Conservation (phyloP, 805 yeast genomes). For the Yarrowia bubula region DNA sequence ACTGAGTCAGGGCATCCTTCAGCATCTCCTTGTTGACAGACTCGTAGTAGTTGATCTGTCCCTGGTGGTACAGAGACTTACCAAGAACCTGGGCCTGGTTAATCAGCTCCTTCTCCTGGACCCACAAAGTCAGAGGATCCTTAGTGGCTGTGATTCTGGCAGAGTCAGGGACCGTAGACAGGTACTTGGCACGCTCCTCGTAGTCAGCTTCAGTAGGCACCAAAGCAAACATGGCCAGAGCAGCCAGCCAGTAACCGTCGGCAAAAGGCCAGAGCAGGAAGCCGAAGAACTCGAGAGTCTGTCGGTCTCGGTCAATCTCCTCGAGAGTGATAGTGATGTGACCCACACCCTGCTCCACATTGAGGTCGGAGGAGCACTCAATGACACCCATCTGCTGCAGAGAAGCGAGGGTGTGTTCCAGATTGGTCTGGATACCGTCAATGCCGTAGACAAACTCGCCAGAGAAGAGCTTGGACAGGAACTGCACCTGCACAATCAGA, state of each 20-base stretch:
- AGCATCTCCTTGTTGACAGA: conserved; percentile 45
- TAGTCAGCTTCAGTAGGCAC: conserved; percentile 34
- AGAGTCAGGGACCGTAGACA: neutral
- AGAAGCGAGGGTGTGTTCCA: conserved; percentile 36
- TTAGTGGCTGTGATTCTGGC: neutral
- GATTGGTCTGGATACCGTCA: conserved; percentile 40
- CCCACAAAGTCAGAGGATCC: conserved; percentile 35
- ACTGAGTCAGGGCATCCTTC: conserved; percentile 40
- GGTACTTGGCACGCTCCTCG: conserved; percentile 14
- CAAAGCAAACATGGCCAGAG: conserved; percentile 40
- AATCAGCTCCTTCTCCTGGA: conserved; percentile 38
- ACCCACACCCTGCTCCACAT: conserved; percentile 30
- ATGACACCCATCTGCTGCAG: conserved; percentile 39
- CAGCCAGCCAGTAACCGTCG: conserved; percentile 46
- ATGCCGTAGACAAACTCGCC: conserved; percentile 44
- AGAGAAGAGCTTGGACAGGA: conserved; percentile 41
- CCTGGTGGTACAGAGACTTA: conserved; percentile 45
- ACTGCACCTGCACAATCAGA: conserved; percentile 37
- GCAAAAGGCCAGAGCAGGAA: conserved; percentile 46
- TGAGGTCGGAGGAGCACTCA: conserved; percentile 30
- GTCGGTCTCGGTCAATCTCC: conserved; percentile 35
- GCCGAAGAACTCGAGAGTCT: conserved; percentile 44
- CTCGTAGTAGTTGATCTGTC: conserved; percentile 44
- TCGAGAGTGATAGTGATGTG: conserved; percentile 15
- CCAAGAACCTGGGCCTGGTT: conserved; percentile 42